These are phyloP conservation scores for Peronospora belbahrii DNA, from an alignment of 352 stramenopile genomes.

Conservation along the genomic window DNA sequence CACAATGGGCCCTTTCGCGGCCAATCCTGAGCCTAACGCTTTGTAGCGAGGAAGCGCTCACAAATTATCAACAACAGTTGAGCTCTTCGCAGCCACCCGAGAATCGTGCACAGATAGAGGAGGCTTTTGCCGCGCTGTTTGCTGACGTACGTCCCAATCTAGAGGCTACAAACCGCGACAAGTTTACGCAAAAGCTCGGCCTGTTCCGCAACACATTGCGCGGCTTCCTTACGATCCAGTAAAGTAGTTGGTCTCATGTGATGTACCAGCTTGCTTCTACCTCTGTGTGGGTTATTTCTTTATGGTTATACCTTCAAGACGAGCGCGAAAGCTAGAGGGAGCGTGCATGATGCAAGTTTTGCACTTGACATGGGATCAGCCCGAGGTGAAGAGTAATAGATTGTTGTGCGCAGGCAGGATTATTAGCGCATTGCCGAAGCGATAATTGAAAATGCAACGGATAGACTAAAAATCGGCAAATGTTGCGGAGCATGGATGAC, in stretches of 20 bases:
- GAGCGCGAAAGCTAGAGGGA: not conserved
- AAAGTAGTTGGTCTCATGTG: slow-evolving; percentile 18
- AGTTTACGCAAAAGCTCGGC: slow-evolving; percentile 96
- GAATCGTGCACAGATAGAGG: slow-evolving; percentile 91
- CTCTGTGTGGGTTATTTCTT: not conserved
- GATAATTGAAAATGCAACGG: slow-evolving; percentile 20
- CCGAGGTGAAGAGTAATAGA: slow-evolving; percentile 16
- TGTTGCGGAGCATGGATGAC: not conserved
- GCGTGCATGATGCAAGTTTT: not conserved
- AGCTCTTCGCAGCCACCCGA: slow-evolving; percentile 88
- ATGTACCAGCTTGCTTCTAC: slow-evolving; percentile 1
- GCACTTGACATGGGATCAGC: slow-evolving; percentile 1
- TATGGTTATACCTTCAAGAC: not conserved
- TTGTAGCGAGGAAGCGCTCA: slow-evolving; percentile 88
- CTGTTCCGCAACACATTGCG: slow-evolving; percentile 93
- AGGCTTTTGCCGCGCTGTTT: slow-evolving; percentile 95
- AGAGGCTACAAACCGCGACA: slow-evolving; percentile 95
- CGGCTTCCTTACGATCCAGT: slow-evolving; percentile 90
- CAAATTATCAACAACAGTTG: slow-evolving; percentile 93
- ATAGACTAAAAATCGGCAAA: slow-evolving; percentile 38
- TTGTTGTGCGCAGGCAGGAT: slow-evolving; percentile 15
- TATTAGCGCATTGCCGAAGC: slow-evolving; percentile 15
- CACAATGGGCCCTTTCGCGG: slow-evolving; percentile 96
- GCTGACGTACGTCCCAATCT: slow-evolving; percentile 92
- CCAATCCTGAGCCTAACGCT: slow-evolving; percentile 97